Evolutionary conservation across 352 stramenopile species (phyloP).

Genomic region (Globisporangium mamillatum): DNA sequence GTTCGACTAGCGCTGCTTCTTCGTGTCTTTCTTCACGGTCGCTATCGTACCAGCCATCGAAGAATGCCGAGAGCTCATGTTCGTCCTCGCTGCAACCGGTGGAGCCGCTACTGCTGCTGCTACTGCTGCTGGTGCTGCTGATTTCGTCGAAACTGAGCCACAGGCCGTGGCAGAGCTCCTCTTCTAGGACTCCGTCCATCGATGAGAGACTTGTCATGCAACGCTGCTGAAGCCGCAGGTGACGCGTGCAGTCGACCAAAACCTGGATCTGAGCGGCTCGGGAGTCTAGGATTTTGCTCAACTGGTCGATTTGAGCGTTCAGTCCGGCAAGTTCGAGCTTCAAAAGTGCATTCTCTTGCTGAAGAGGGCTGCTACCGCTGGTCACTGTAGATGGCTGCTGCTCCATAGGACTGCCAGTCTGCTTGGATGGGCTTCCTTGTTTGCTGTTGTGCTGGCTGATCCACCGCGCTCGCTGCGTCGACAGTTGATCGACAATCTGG

Average conservation of each 20-base stretch:
- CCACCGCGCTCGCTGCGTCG: constrained; percentile 11
- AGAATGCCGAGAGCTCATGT: constrained; percentile 7
- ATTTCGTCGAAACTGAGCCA: neutral
- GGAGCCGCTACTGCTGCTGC: neutral
- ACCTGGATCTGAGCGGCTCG: constrained; percentile 10
- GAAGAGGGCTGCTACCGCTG: neutral
- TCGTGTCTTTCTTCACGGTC: neutral
- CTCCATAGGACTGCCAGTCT: neutral
- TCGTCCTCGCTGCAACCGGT: neutral
- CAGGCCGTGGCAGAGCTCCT: neutral
- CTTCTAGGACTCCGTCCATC: neutral
- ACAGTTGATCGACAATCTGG: constrained; percentile 7
- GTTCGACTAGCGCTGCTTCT: neutral
- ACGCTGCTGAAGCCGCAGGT: constrained; percentile 6
- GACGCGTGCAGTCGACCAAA: constrained; percentile 4
- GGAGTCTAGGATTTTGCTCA: neutral
- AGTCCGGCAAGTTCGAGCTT: constrained; percentile 8
- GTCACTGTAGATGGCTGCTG: neutral
- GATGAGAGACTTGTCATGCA: constrained; percentile 14
- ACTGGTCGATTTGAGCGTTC: neutral
- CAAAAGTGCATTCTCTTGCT: constrained; percentile 7
- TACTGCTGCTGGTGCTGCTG: neutral
- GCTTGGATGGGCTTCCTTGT: neutral
- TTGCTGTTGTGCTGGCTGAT: neutral
- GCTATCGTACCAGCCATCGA: constrained; percentile 5